Conservation (phyloP, 148 eudicot species). For the Diospyros kaki region DNA sequence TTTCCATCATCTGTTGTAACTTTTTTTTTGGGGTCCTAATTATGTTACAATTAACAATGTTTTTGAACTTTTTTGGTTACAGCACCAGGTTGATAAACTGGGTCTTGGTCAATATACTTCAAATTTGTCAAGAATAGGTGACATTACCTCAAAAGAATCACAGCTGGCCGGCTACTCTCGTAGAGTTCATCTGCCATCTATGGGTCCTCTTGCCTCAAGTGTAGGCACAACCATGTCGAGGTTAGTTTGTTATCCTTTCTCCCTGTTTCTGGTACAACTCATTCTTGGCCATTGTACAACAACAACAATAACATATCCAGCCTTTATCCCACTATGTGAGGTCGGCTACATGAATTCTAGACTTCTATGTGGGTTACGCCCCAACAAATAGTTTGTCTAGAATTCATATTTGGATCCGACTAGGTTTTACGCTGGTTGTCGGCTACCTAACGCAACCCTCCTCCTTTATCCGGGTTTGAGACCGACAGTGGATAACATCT, state of each 20-base stretch:
- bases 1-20: neutral
- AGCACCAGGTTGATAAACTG: conserved; percentile 43
- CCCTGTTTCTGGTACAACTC: neutral
- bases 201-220: conserved; percentile 36
- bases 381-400: too few species aligned
- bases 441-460: too few species aligned
- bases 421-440: too few species aligned
- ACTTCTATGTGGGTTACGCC: too few species aligned
- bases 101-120: conserved; percentile 25
- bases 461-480: too few species aligned
- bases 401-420: too few species aligned
- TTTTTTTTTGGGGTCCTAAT: too few species aligned
- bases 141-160: conserved; percentile 19
- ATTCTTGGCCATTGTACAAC: too few species aligned
- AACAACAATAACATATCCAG: too few species aligned
- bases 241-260: conserved; percentile 25
- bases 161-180: conserved; percentile 27
- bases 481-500: too few species aligned
- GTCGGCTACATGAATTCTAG: too few species aligned
- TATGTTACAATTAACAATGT: neutral
- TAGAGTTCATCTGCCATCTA: conserved; percentile 26
- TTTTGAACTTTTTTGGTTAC: conserved; percentile 10
- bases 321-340: too few species aligned
- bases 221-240: conserved; percentile 27
- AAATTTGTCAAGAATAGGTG: conserved; percentile 29